A percentile compares a stretch with the other conserved stretches of the same genome.
These are phyloP conservation scores for Plectosphaerella plurivora DNA, from an alignment of 2,329 filamentous ascomycete species.

Conservation along the genomic window DNA sequence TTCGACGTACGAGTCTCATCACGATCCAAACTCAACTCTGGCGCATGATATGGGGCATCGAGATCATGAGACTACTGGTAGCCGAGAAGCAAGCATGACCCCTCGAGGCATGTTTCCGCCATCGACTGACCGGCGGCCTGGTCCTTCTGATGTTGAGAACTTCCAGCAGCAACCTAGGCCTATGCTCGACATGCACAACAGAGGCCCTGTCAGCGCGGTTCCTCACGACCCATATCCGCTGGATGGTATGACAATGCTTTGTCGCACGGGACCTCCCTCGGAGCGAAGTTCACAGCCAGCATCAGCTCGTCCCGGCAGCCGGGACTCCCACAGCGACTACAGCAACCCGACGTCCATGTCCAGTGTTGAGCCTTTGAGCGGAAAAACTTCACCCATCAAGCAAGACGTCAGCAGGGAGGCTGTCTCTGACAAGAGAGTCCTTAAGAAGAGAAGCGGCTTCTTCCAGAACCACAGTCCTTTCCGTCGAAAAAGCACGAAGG, in stretches of 20 bases:
- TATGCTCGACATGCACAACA: no score
- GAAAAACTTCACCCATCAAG: constrained; percentile 71
- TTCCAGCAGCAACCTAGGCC: no score
- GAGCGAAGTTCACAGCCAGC: constrained; percentile 48
- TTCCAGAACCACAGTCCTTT: constrained; percentile 94
- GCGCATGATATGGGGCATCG: constrained; percentile 64
- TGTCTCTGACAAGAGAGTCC: constrained; percentile 58
- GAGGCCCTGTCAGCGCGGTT: constrained; percentile 58
- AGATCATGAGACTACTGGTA: constrained; percentile 38
- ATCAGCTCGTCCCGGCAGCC: constrained; percentile 71
- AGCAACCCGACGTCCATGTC: constrained; percentile 87
- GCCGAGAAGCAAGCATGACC: constrained; percentile 45
- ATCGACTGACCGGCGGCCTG: constrained; percentile 4
- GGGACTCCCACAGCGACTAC: constrained; percentile 86
- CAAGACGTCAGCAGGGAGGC: constrained; percentile 34
- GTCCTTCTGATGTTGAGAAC: constrained; percentile 9
- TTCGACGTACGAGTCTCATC: constrained; percentile 86
- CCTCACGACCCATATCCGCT: constrained; percentile 92
- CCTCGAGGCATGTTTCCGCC: constrained; percentile 38
- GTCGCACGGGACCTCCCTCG: constrained; percentile 64
- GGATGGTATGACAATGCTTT: constrained; percentile 98
- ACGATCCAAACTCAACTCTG: constrained; percentile 74
- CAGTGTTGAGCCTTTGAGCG: constrained; percentile 74
- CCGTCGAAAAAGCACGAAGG: constrained; percentile 84
- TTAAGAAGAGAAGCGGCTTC: constrained; percentile 75